Evolutionary conservation across 2,329 filamentous ascomycete genomes (phyloP), one percentile per base, ranked within the genome.

Genomic region (Scedosporium apiospermum): DNA sequence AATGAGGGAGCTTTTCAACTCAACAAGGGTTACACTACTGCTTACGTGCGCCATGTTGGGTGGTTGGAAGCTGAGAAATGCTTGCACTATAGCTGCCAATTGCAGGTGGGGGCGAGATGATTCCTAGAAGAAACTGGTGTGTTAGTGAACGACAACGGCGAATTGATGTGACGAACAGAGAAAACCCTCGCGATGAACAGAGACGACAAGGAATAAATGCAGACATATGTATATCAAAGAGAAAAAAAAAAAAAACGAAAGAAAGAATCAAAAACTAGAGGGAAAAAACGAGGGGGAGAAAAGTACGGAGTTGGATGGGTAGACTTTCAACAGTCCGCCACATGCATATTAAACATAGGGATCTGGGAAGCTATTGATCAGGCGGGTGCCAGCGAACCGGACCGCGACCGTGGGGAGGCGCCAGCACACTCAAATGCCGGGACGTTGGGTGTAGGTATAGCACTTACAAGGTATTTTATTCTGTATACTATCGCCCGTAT

Each of bases 401-500:
- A 6, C 6, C 30, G 7, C 30, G 30, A 9, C 6, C 6, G 30
- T 34, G 30, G 30, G 7, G 6, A 34, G 30, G 6, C 30, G 6
- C 30, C 30, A 34, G 30, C 30, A 34, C 30, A 34, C 30, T 34
- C 30, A 34, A 34, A 7, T 49, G 21, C 14, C 6, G 53, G n/a
- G 53, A 42, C 2, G 16, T 34, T 30, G n/a, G n/a, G n/a, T 21
- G 6, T 44, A 38, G 21, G 38, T 12, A 4, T 30, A 12, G 23
- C 44, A 62, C 60, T 55, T 27, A 38, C 16, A 63, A 57, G 61
- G 61, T 38, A 38, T 27, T 81, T 80, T 76, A 80, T 81, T 78
- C 65, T 80, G 77, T 73, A 78, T 80, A 79, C 79, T 82, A 71
- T 83, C 80, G 66, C 80, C 80, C 68, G 81, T 83, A 70, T 83